These are phyloP conservation scores for Yueomyces sp. DNA, from an alignment of 1,139 yeast species.

Conservation along the genomic window DNA sequence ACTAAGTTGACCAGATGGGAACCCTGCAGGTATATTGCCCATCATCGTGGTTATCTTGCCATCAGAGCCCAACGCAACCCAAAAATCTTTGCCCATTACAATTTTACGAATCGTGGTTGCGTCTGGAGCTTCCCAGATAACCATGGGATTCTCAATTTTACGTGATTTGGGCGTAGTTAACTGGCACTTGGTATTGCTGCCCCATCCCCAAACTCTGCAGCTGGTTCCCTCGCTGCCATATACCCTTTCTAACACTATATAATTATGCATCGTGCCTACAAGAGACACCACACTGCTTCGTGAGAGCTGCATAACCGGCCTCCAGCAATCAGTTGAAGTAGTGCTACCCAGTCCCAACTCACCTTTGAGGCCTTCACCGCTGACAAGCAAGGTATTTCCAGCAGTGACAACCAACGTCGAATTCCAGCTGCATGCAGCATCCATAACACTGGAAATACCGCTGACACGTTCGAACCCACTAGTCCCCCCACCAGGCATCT, in stretches of 20 bases:
- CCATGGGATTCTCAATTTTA: conserved; percentile 15
- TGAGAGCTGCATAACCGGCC: conserved; percentile 10
- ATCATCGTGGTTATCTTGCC: conserved; percentile 16
- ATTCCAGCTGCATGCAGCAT: conserved; percentile 59
- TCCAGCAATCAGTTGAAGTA: conserved; percentile 5
- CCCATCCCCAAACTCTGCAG: conserved; percentile 58
- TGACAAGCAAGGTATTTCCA: conserved; percentile 32
- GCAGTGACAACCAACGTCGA: conserved; percentile 41
- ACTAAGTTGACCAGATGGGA: conserved; percentile 7
- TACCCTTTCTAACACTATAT: conserved; percentile 5
- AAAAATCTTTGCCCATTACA: conserved; percentile 22
- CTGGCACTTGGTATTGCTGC: conserved; percentile 69
- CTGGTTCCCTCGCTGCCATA: conserved; percentile 26
- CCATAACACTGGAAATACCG: conserved; percentile 14
- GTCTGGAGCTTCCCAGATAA: conserved; percentile 7
- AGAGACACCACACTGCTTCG: conserved; percentile 5
- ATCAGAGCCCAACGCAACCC: conserved; percentile 6
- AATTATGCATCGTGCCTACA: conserved; percentile 18
- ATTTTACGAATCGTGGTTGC: conserved; percentile 5
- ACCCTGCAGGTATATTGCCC: conserved; percentile 15
- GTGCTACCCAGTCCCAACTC: conserved; percentile 45
- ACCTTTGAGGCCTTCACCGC: conserved; percentile 61
- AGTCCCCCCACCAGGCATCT: conserved; percentile 5
- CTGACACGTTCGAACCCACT: neutral
- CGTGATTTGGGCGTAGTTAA: conserved; percentile 26